Evolutionary conservation across 345 rosid genomes (phyloP).

Genomic region (Salix caprea): DNA sequence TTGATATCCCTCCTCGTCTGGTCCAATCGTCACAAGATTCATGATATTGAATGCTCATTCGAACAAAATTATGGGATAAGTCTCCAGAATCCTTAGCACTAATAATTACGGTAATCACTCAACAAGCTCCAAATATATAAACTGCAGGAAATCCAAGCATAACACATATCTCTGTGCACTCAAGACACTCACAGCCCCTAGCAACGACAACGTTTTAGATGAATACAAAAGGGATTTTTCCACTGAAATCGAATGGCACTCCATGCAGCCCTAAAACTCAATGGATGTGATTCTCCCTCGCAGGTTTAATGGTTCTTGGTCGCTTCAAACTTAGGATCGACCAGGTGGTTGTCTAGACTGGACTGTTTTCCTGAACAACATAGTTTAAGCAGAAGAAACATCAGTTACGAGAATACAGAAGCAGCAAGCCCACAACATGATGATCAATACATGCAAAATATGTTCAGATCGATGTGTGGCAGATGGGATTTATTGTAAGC

Average conservation of each 20-base stretch:
- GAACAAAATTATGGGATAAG: background rate
- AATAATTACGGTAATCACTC: conserved; percentile 9
- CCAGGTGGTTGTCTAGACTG: conserved; percentile 65
- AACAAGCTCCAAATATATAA: conserved; percentile 4
- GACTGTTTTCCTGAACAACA: conserved; percentile 55
- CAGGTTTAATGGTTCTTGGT: conserved; percentile 2
- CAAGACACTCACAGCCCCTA: background rate
- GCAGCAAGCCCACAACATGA: background rate
- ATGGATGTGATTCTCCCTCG: no score
- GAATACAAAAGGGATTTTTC: background rate
- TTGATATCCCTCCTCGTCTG: background rate
- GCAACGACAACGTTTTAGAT: background rate
- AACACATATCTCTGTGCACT: background rate
- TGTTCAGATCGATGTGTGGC: no score
- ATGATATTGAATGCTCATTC: no score
- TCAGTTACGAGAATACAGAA: background rate
- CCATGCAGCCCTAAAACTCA: background rate
- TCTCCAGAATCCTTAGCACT: conserved; percentile 12
- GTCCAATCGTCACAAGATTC: no score
- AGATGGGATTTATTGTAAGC: no score
- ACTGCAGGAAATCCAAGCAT: conserved; percentile 6
- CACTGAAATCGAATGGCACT: background rate
- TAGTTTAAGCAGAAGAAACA: background rate
- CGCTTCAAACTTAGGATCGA: conserved; percentile 29
- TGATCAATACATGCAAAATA: no score